Conservation (phyloP, 2,329 filamentous ascomycete species). For the Fusarium verrucosum region DNA sequence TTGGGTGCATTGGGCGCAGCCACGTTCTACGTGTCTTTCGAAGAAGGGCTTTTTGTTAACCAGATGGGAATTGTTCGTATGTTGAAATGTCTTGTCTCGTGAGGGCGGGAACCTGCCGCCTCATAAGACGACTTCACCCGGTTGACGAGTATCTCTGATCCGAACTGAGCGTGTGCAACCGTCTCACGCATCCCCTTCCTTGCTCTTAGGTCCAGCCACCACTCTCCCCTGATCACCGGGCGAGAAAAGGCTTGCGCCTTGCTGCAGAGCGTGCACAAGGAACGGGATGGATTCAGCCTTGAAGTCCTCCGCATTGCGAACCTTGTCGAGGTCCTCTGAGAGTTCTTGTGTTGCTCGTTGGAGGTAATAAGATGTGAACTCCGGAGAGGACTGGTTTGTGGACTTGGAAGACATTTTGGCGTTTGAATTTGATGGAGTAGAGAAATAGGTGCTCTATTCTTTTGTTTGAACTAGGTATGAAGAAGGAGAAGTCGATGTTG, state of each 20-base stretch:
- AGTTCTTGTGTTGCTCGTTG: conserved; percentile 75
- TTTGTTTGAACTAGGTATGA: not conserved
- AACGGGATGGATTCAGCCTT: conserved; percentile 70
- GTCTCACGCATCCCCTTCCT: conserved; percentile 26
- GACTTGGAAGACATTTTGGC: conserved; percentile 31
- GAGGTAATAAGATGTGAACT: conserved; percentile 74
- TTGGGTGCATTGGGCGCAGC: not conserved
- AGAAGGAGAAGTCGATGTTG: conserved; percentile 3
- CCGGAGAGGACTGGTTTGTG: conserved; percentile 37
- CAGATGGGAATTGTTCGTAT: not conserved
- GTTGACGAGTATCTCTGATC: not conserved
- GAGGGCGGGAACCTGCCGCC: not conserved
- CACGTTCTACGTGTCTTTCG: too few species aligned
- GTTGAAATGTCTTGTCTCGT: not conserved
- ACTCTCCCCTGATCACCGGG: conserved; percentile 50
- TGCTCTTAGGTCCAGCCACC: conserved; percentile 24
- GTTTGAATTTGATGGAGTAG: not conserved
- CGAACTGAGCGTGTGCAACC: not conserved
- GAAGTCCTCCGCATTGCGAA: conserved; percentile 76
- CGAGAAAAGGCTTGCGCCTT: conserved; percentile 71
- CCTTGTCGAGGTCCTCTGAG: conserved; percentile 76
- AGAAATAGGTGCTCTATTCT: not conserved
- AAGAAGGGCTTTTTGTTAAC: not conserved
- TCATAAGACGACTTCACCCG: not conserved
- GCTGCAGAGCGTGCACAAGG: conserved; percentile 73